Conservation (phyloP, 345 rosid genomes). For the Hibiscus mutabilis region DNA sequence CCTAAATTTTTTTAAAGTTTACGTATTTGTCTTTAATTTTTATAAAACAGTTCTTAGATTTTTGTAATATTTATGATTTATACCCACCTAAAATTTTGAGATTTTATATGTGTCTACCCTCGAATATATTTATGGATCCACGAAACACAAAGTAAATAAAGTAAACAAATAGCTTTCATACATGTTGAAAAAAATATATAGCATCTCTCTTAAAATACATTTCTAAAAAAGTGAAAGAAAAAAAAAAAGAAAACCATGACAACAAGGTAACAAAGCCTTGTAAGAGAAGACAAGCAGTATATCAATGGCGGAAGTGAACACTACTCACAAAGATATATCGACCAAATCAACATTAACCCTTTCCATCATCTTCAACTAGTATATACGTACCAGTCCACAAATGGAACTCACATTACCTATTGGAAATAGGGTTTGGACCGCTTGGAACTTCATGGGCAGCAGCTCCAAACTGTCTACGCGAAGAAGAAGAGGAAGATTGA, state of each 20-base stretch:
- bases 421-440: slow-evolving; percentile 91
- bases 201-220: slow-evolving; percentile 13
- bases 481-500: slow-evolving; percentile 5
- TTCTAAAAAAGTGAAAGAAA: not conserved
- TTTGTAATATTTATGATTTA: no score
- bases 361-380: slow-evolving; percentile 5
- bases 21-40: no score
- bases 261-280: not conserved
- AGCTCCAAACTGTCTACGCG: slow-evolving; percentile 35
- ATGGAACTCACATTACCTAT: slow-evolving; percentile 31
- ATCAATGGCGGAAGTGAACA: not conserved
- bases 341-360: not conserved
- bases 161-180: slow-evolving; percentile 2
- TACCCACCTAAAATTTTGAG: no score
- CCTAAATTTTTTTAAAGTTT: no score
- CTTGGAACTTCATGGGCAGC: slow-evolving; percentile 84
- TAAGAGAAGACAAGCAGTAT: slow-evolving; percentile 2
- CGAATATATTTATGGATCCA: not conserved
- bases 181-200: slow-evolving; percentile 7
- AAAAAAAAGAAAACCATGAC: not conserved
- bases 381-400: not conserved
- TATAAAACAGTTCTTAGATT: no score
- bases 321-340: not conserved
- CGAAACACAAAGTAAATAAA: not conserved
- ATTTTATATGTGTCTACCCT: no score